A percentile compares a stretch with the other conserved stretches of the same genome.
Evolutionary conservation across 2,329 filamentous ascomycete genomes (phyloP).

Genomic region (Microdochium paspali): DNA sequence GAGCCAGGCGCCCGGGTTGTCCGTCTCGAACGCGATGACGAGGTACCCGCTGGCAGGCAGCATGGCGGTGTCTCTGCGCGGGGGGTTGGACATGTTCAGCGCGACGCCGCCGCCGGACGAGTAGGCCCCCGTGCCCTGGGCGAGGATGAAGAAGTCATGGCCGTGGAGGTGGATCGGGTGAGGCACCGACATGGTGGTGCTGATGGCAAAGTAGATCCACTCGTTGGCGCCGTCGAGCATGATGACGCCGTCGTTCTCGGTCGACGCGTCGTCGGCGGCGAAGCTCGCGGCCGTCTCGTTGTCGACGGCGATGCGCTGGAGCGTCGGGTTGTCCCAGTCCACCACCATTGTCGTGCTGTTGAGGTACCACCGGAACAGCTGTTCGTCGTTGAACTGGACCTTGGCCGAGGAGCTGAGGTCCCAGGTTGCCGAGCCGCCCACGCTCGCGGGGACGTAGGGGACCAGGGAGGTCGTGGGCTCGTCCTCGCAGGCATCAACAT

Average conservation of each 20-base stretch:
- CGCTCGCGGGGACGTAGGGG: conserved; percentile 22
- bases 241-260: conserved; percentile 17
- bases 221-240: conserved; percentile 13
- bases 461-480: conserved; percentile 21
- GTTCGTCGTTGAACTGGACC: conserved; percentile 11
- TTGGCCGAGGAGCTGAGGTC: conserved; percentile 17
- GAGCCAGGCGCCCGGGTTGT: conserved; percentile 43
- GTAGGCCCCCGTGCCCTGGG: conserved; percentile 18
- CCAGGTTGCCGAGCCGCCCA: conserved; percentile 15
- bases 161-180: conserved; percentile 35
- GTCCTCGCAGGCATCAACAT: conserved; percentile 21
- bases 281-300: conserved; percentile 12
- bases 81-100: conserved; percentile 30
- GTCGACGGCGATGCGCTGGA: conserved; percentile 17
- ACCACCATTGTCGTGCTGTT: conserved; percentile 35
- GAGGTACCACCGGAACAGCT: conserved; percentile 37
- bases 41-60: conserved; percentile 34
- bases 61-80: conserved; percentile 36
- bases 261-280: too few species aligned
- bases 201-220: conserved; percentile 23
- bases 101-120: conserved; percentile 13
- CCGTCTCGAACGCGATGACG: conserved; percentile 36
- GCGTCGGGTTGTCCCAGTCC: conserved; percentile 36
- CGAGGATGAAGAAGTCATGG: conserved; percentile 30
- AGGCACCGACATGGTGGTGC: conserved; percentile 15